Conservation (phyloP, 1,284 basidiomycete genomes). For the Phellopilus nigrolimitatus region DNA sequence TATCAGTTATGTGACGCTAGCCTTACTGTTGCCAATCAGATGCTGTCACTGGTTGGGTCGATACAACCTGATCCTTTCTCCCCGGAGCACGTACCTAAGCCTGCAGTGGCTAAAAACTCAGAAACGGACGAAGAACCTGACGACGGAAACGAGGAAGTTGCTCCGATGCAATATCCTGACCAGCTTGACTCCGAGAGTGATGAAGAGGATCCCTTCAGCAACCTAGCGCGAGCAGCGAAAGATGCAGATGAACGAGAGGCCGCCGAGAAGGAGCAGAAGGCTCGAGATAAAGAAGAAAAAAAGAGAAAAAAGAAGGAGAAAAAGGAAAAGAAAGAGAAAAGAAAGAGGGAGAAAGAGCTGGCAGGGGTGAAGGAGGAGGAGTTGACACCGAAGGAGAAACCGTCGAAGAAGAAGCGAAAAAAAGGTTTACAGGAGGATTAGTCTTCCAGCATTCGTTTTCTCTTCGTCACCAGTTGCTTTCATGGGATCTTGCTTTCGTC, state of each 20-base stretch:
- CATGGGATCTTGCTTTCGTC: neutral
- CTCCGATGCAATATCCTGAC: neutral
- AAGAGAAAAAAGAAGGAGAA: conserved; percentile 32
- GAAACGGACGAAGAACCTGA: conserved; percentile 1
- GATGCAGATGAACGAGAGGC: conserved; percentile 28
- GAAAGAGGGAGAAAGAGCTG: conserved; percentile 29
- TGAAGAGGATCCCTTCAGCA: conserved; percentile 10
- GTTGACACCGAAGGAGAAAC: conserved; percentile 15
- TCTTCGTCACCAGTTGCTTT: neutral
- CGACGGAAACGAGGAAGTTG: conserved; percentile 7
- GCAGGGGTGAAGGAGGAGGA: conserved; percentile 18
- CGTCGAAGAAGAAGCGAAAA: conserved; percentile 23
- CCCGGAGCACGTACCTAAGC: conserved; percentile 46
- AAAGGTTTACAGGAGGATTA: neutral
- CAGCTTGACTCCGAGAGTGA: conserved; percentile 5
- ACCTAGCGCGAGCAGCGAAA: conserved; percentile 21
- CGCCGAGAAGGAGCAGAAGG: conserved; percentile 24
- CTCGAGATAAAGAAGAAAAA: conserved; percentile 28
- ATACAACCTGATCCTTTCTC: conserved; percentile 85
- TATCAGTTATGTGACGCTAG: conserved; percentile 38
- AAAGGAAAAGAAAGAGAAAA: conserved; percentile 30
- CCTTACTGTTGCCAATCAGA: conserved; percentile 89
- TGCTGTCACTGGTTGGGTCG: conserved; percentile 91
- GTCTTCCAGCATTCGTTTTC: neutral
- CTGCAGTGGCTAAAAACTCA: conserved; percentile 22